Evolutionary conservation across 1,139 yeast species (phyloP).

Genomic region (Arxiozyma slooffiae): DNA sequence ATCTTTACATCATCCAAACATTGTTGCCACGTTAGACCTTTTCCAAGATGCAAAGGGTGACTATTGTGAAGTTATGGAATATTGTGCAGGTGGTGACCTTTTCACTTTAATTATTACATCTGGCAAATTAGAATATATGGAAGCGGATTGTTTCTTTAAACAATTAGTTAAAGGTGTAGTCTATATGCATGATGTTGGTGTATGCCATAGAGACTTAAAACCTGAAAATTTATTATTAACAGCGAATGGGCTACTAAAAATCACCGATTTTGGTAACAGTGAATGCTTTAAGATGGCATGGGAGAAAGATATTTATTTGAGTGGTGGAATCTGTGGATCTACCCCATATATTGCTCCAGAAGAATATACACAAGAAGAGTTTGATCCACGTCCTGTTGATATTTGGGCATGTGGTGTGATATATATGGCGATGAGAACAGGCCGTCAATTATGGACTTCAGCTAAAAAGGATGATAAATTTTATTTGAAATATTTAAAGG

Average conservation of each 20-base stretch:
- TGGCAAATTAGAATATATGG: constrained; percentile 73
- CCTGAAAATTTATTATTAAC: constrained; percentile 87
- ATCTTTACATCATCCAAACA: constrained; percentile 66
- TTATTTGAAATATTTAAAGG: constrained; percentile 59
- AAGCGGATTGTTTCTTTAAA: constrained; percentile 93
- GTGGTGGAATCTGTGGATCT: constrained; percentile 79
- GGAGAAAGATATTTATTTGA: constrained; percentile 77
- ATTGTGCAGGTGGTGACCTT: constrained; percentile 89
- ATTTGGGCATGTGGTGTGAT: constrained; percentile 96
- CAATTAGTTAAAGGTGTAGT: constrained; percentile 84
- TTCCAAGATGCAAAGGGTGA: constrained; percentile 87
- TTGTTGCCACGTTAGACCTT: constrained; percentile 77
- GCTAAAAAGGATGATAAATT: constrained; percentile 78
- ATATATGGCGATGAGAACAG: constrained; percentile 97
- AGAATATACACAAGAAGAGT: constrained; percentile 63
- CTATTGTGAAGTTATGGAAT: constrained; percentile 95
- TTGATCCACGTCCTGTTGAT: constrained; percentile 87
- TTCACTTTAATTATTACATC: constrained; percentile 77
- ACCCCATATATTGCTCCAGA: constrained; percentile 96
- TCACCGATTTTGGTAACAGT: constrained; percentile 92
- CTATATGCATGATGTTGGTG: constrained; percentile 97
- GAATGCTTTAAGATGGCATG: constrained; percentile 96
- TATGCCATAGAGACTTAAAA: constrained; percentile 87
- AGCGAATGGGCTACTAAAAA: constrained; percentile 68
- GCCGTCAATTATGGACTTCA: constrained; percentile 83